Conservation (phyloP, 2,329 filamentous ascomycete species). For the Diaporthe sp. region DNA sequence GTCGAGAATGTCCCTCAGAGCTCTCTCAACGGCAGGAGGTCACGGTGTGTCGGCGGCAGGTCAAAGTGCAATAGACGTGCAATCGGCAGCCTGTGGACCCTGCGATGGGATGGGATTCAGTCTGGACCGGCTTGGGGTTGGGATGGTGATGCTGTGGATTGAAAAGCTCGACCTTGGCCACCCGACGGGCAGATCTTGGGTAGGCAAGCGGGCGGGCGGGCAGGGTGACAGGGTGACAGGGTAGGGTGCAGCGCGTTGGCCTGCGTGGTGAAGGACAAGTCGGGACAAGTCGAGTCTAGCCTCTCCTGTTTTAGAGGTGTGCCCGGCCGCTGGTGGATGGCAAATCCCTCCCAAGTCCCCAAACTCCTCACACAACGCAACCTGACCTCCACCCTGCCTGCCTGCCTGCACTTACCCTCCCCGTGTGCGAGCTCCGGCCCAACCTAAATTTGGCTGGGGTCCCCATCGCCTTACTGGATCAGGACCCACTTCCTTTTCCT, state of each 20-base stretch:
- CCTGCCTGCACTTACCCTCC: background rate
- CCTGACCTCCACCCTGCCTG: slow-evolving; percentile 1
- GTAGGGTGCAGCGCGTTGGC: slow-evolving; percentile 7
- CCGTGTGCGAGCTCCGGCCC: slow-evolving; percentile 9
- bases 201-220: slow-evolving; percentile 1
- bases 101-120: slow-evolving; percentile 23
- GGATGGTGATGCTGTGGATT: slow-evolving; percentile 36
- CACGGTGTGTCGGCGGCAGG: slow-evolving; percentile 5
- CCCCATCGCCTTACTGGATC: background rate
- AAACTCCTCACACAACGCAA: slow-evolving; percentile 7
- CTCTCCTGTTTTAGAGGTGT: slow-evolving; percentile 22
- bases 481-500: slow-evolving; percentile 10
- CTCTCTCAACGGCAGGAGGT: background rate
- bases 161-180: slow-evolving; percentile 34
- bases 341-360: slow-evolving; percentile 11
- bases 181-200: slow-evolving; percentile 31
- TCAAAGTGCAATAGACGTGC: background rate
- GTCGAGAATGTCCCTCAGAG: slow-evolving; percentile 27
- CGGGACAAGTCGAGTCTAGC: slow-evolving; percentile 27
- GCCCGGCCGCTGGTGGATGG: slow-evolving; percentile 4
- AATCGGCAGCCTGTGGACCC: slow-evolving; percentile 22
- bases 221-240: slow-evolving; percentile 3
- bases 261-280: slow-evolving; percentile 17
- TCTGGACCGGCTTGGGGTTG: slow-evolving; percentile 20
- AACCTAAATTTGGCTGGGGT: slow-evolving; percentile 36